A percentile compares a stretch with the other conserved stretches of the same genome.
These are phyloP conservation scores for Didymella exigua DNA, from an alignment of 2,329 filamentous ascomycete genomes.

Conservation along the genomic window DNA sequence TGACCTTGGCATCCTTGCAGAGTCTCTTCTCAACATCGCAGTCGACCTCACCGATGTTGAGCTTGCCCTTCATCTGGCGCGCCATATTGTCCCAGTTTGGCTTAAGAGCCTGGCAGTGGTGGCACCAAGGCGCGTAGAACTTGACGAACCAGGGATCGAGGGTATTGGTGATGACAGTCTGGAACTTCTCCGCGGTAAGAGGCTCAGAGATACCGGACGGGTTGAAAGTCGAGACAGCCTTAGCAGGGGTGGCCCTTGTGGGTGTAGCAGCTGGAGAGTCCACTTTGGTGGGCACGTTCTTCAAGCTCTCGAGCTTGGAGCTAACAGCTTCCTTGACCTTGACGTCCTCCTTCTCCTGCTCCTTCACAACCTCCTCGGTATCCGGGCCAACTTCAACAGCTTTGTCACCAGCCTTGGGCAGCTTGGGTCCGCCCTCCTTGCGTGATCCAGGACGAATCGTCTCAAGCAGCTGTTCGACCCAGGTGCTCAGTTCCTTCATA, in stretches of 20 bases:
- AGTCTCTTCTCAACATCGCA: constrained; percentile 83
- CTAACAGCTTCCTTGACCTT: constrained; percentile 20
- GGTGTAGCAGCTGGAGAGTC: constrained; percentile 27
- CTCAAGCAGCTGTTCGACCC: constrained; percentile 79
- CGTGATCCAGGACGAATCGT: constrained; percentile 80
- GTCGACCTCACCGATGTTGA: constrained; percentile 96
- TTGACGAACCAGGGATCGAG: constrained; percentile 98
- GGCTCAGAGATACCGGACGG: constrained; percentile 74
- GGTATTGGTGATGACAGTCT: constrained; percentile 81
- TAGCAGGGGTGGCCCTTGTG: constrained; percentile 32
- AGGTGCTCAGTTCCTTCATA: constrained; percentile 68
- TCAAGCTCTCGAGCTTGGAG: constrained; percentile 16
- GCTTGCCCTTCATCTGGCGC: constrained; percentile 84
- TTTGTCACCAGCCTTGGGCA: constrained; percentile 73
- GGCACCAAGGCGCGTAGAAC: constrained; percentile 97
- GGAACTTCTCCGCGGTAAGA: constrained; percentile 84
- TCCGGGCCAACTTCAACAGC: constrained; percentile 52
- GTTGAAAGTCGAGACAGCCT: constrained; percentile 61
- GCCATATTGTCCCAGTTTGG: constrained; percentile 89
- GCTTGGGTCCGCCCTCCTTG: constrained; percentile 66
- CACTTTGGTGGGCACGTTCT: constrained; percentile 33
- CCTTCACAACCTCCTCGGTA: constrained; percentile 44
- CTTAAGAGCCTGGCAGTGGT: constrained; percentile 90
- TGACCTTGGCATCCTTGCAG: constrained; percentile 87
- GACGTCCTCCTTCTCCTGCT: constrained; percentile 35